Percentiles rank a stretch among this genome's conserved stretches.
These are phyloP conservation scores for Neurospora sp. DNA, from an alignment of 495 filamentous ascomycete species.

Conservation along the genomic window DNA sequence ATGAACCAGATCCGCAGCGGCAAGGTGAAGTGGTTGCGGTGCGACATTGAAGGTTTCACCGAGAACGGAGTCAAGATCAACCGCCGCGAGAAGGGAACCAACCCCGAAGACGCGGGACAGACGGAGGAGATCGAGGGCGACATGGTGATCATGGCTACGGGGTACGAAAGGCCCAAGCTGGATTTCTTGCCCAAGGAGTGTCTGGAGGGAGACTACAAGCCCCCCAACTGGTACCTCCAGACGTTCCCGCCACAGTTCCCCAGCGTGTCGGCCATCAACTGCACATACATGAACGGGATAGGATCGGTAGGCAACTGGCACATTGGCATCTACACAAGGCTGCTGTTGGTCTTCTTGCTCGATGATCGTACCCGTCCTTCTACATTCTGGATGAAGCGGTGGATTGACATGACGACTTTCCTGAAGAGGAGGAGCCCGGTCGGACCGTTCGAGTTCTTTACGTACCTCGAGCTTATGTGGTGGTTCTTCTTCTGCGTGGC, in stretches of 20 bases:
- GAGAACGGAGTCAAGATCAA: conserved; percentile 60
- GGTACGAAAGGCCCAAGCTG: conserved; percentile 63
- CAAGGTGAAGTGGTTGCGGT: conserved; percentile 69
- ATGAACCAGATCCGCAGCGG: conserved; percentile 67
- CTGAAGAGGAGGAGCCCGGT: conserved; percentile 61
- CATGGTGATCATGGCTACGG: conserved; percentile 76
- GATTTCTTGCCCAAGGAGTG: conserved; percentile 59
- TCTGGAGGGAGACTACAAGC: conserved; percentile 60
- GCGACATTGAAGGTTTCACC: conserved; percentile 60
- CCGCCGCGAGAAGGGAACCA: conserved; percentile 58
- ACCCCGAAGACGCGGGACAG: conserved; percentile 59
- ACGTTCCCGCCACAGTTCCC: conserved; percentile 62
- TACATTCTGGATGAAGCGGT: conserved; percentile 66
- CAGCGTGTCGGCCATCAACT: conserved; percentile 69
- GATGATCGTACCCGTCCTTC: conserved; percentile 66
- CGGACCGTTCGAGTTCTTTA: conserved; percentile 77
- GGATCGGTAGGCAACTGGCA: conserved; percentile 79
- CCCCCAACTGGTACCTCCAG: conserved; percentile 83
- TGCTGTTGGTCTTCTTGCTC: conserved; percentile 76
- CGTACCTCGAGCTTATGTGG: conserved; percentile 72
- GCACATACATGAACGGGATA: conserved; percentile 72
- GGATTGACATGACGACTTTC: conserved; percentile 76
- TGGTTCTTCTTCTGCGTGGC: conserved; percentile 74
- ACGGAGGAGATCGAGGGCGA: conserved; percentile 56
- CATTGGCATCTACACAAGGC: conserved; percentile 78